Evolutionary conservation across 352 stramenopile species (phyloP).

Genomic region (Globisporangium lucens): DNA sequence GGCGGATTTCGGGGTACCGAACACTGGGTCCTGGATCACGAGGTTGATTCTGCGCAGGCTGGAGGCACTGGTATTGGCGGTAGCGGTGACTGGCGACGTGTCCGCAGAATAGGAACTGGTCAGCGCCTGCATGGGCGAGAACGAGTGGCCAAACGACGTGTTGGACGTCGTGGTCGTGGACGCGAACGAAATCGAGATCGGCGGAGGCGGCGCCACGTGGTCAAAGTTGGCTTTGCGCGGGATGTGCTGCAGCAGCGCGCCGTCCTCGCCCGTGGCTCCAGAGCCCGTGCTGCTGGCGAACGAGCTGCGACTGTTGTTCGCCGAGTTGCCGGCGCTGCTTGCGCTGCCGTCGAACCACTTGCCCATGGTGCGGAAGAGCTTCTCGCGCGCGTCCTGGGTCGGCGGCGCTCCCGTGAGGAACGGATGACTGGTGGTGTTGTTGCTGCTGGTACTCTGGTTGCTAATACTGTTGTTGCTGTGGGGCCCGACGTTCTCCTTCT

Average conservation of each 20-base stretch:
- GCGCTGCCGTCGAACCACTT: conserved; percentile 37
- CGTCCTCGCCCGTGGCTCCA: not conserved
- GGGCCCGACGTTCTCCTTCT: conserved; percentile 5
- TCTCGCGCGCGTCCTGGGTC: conserved; percentile 28
- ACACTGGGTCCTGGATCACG: conserved; percentile 4
- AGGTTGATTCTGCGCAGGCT: not conserved
- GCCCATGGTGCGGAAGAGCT: conserved; percentile 49
- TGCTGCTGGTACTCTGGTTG: not conserved
- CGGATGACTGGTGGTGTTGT: conserved; percentile 1
- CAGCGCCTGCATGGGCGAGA: conserved; percentile 4
- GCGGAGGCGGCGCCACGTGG: conserved; percentile 7
- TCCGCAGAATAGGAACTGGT: not conserved
- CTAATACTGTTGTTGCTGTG: conserved; percentile 2
- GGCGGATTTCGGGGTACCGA: not conserved
- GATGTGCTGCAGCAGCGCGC: conserved; percentile 15
- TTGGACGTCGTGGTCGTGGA: conserved; percentile 5
- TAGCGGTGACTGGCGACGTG: not conserved
- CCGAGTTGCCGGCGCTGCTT: conserved; percentile 7
- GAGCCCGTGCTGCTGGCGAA: conserved; percentile 17
- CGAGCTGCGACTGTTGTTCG: conserved; percentile 10
- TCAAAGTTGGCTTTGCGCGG: conserved; percentile 8
- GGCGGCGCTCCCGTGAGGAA: not conserved
- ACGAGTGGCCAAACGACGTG: not conserved
- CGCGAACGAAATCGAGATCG: conserved; percentile 7
- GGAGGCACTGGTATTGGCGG: not conserved